Evolutionary conservation across 495 filamentous ascomycete genomes (phyloP), one percentile per base, ranked within the genome.

Genomic region (Antarctomyces pellizariae): DNA sequence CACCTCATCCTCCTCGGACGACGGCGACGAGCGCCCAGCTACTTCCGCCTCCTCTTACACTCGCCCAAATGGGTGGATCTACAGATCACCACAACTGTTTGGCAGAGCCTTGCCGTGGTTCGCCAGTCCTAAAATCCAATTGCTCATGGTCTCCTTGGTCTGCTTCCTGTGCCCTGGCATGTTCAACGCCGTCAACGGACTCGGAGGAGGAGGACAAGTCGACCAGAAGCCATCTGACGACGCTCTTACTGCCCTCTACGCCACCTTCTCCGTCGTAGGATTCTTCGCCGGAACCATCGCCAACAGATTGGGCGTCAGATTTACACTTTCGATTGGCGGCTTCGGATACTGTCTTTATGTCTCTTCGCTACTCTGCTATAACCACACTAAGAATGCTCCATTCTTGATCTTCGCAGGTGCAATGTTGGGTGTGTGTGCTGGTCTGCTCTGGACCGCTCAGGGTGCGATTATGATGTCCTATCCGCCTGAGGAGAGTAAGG

Each of bases 391-490:
- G 12, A 86, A 83, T 46, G 53, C 51, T 20, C 76, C 73, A 7
- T 70, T 89, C 38, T 74, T 76, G 33, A 67, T 78, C 31, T 79
- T 79, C 32, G 67, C 73, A 23, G 75, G 75, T 29, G 69, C 68
- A 9, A 56, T 75, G 13, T 59, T 79, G 21, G 69, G 69, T 54
- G 50, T 77, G 25, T 91, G 79, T 49, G 82, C 76, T 15, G 82
- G 76, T 42, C 47, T 91, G 19, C 56, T 92, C 16, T 93, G 82
- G 83, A 77, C 71, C 32, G 83, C 79, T 0, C 83, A 93, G 50
- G 83, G 83, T 32, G 75, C 79, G 13, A 75, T 93, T 43, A 91
- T 93, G 83, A 83, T 91, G 71, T 69, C 73, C 30, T 92, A 93
- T 46, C 83, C 83, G 0, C 53, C 60, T 22, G 83, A 92, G 42